Conservation (phyloP, 106 monocot genomes). For the Platanthera zijinensis region DNA sequence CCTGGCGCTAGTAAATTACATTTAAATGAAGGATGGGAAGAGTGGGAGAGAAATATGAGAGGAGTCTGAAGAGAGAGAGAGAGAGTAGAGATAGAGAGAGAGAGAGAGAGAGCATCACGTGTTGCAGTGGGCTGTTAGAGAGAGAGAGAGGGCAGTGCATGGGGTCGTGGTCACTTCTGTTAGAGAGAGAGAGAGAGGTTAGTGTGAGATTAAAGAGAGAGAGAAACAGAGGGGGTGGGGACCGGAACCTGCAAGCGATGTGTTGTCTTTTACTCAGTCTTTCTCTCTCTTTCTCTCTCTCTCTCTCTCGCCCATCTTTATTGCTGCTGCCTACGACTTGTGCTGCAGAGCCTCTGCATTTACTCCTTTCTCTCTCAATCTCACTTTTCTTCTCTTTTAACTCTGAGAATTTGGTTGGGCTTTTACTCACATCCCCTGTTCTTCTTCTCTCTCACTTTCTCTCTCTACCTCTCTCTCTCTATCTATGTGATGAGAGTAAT, state of each 20-base stretch:
- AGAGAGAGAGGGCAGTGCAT: not conserved
- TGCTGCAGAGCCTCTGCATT: not conserved
- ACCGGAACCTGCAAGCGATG: constrained; percentile 3
- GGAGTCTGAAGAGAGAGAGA: constrained; percentile 2
- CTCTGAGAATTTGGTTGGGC: not conserved
- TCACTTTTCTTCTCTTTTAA: not conserved
- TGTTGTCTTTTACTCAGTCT: constrained; percentile 9
- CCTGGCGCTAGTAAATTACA: not conserved
- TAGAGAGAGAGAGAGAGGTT: not conserved
- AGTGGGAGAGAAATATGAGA: not conserved
- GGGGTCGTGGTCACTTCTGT: constrained; percentile 2
- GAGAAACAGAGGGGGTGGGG: not conserved
- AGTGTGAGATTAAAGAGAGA: constrained; percentile 1
- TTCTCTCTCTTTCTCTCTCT: not conserved
- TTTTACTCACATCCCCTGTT: constrained; percentile 1
- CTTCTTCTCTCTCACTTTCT: constrained; percentile 7
- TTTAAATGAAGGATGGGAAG: not conserved
- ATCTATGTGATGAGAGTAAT: not conserved
- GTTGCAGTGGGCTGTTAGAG: not conserved
- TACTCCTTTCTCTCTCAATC: not conserved
- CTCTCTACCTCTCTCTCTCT: not conserved
- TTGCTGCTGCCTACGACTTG: too few species aligned
- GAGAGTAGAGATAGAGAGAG: not conserved
- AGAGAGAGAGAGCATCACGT: not conserved
- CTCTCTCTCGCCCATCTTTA: not conserved